These are phyloP conservation scores for Pyronema omphalodes DNA, from an alignment of 495 filamentous ascomycete species.

Conservation along the genomic window DNA sequence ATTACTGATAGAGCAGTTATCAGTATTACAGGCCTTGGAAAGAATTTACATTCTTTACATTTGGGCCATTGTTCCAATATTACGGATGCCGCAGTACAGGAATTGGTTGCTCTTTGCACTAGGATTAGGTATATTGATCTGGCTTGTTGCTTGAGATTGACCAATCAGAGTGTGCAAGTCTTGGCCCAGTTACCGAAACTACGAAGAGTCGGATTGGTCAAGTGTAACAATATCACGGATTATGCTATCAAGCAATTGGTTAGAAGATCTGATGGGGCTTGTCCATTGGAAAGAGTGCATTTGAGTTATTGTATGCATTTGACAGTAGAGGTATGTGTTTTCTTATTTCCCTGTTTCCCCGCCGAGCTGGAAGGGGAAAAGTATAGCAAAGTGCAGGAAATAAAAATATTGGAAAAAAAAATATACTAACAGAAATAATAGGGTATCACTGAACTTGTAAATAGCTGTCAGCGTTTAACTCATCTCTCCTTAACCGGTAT, in stretches of 20 bases:
- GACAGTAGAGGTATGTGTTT: conserved; percentile 48
- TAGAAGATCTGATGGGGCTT: conserved; percentile 25
- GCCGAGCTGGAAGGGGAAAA: too few species aligned
- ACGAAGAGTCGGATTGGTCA: conserved; percentile 84
- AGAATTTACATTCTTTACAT: conserved; percentile 92
- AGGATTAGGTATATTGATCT: conserved; percentile 94
- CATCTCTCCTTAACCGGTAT: conserved; percentile 96
- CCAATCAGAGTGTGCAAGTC: conserved; percentile 68
- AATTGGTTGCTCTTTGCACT: conserved; percentile 70
- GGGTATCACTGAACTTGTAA: conserved; percentile 81
- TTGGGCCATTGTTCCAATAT: conserved; percentile 84
- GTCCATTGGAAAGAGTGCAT: conserved; percentile 75
- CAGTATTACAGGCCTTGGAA: conserved; percentile 73
- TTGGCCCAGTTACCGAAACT: conserved; percentile 80
- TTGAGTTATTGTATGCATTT: conserved; percentile 84
- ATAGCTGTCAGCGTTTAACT: conserved; percentile 77
- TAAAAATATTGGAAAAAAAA: conserved; percentile 14
- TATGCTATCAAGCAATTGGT: conserved; percentile 50
- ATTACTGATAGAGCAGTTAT: conserved; percentile 80
- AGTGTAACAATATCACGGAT: conserved; percentile 79
- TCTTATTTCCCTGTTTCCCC: too few species aligned
- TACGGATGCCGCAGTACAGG: conserved; percentile 68
- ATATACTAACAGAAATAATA: conserved; percentile 25
- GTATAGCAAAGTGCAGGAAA: too few species aligned
- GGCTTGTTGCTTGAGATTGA: conserved; percentile 81